Base-by-base conservation (phyloP, 805 yeast species). In the Zygotorulaspora chibaensis region DNA sequence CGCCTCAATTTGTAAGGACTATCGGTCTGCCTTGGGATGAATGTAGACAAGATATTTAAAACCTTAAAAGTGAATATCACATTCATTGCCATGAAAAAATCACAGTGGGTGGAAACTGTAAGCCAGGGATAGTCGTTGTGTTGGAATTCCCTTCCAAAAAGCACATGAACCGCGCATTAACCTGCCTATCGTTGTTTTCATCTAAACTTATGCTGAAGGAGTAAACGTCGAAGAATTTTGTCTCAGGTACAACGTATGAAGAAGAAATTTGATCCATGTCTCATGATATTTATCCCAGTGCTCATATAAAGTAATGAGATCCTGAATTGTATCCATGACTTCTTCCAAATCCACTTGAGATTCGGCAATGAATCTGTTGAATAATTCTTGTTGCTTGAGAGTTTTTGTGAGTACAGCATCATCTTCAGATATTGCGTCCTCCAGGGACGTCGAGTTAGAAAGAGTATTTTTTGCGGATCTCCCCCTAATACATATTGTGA, bases 221-320 rank as follows among this genome's bases (percentile, higher is more conserved):
- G 16, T 16, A 13, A 17, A n/a, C 16, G 16, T 10, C n/a, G 12
- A 10, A 5, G 20, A n/a, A 9, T 16, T 33, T 5, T 46, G 31
- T 17, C 60, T 48, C 31, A 63, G 42, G 45, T 66, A 66, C 28
- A 66, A 45, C 3, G 64, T 55, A 42, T 65, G 68, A 31, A 66
- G 42, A 29, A 66, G 43, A 26, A 61, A 65, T 47, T 78, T 73
- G 15, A 80, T 76, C 51, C 69, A 63, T 27, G 70, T 72, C 61
- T 87, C 96, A 56, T 86, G 87, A 58, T 86, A 89, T n/a, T 78
- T 63, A 53, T 85, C 88, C 96, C 97, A 90, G 6, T 79, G 75
- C 39, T 87, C 90, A 61, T 90, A 91, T 2, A 90, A 65, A 3
- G 85, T 80, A 35, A 91, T 74, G 58, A 89, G 68, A 55, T 89